Base-by-base conservation (phyloP, 441 rosid genomes). In the Hura crepitans region DNA sequence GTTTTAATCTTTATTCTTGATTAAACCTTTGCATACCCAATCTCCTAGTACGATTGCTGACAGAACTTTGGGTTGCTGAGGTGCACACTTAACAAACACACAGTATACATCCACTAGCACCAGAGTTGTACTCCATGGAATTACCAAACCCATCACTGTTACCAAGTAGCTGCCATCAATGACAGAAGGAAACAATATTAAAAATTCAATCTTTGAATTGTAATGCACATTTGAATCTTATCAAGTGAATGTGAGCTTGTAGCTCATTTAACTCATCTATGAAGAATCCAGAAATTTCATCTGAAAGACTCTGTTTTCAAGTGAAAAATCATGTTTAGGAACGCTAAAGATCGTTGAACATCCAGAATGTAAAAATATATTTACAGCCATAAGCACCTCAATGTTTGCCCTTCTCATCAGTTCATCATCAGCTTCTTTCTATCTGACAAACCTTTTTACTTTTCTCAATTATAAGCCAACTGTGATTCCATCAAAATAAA, bases 51-150 rank as follows among this genome's bases (percentile, higher is more conserved):
- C 69, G 70, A 90, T 74, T 69, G 84, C 77, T 50, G 84, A 69
- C 57, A 90, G 25, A 10, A 87, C 74, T 70, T 79, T 83, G 45
- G 78, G 83, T 71, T 84, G 93, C 30, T 82, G 79, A 30, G 87
- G 84, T 43, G 88, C 74, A 57, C 73, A 56, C 66, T 81, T 84
- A 17, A 84, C 47, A 23, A 85, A 73, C 35, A 86, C 78, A 11
- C 87, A 87, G 78, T 92, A 92, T 10, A 85, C 87, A 77, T 92
- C 96, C 7, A 87, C 81, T 59, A 88, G 58, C 62, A 84, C 88
- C 75, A 90, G 72, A n/a, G 83, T 77, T 57, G 79, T 62, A 61
- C 91, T 88, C 97, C 97, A 92, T 13, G 94, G 94, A 70, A 89
- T 85, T 60, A 84, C 84, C 65, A 92, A 81, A 53, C 92, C 92